A percentile compares a stretch with the other conserved stretches of the same genome.
Conservation (phyloP, 257 asterid species). For the Prunella vulgaris region DNA sequence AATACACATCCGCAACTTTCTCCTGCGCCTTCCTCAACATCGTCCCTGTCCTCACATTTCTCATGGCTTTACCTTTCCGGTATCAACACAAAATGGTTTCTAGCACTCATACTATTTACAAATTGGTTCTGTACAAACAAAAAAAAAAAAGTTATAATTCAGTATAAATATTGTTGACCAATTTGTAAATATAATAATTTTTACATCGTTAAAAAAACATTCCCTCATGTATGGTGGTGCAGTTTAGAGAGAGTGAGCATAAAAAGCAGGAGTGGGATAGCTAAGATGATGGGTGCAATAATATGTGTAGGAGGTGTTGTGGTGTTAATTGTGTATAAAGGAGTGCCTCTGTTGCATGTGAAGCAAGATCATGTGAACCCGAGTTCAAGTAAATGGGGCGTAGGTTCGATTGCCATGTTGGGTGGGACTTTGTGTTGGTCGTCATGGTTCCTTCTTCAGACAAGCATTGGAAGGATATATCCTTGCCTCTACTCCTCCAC, state of each 20-base stretch:
- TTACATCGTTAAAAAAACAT: too few relatives aligned
- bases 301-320: constrained; percentile 66
- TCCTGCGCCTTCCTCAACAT: constrained; percentile 68
- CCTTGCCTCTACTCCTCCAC: constrained; percentile 78
- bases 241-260: constrained; percentile 52
- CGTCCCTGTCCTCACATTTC: constrained; percentile 57
- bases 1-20: constrained; percentile 73
- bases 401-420: constrained; percentile 51
- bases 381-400: constrained; percentile 34
- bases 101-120: too few relatives aligned
- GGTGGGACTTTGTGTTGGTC: constrained; percentile 70
- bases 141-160: too few relatives aligned
- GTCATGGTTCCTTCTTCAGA: constrained; percentile 69
- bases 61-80: constrained; percentile 75
- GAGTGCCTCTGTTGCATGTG: constrained; percentile 41
- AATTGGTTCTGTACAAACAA: too few relatives aligned
- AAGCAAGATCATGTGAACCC: constrained; percentile 14
- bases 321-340: constrained; percentile 41
- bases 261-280: constrained; percentile 46
- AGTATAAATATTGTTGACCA: too few relatives aligned
- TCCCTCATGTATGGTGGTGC: background rate
- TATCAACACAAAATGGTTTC: constrained; percentile 18
- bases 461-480: constrained; percentile 42
- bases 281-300: constrained; percentile 53
- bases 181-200: too few relatives aligned